Conservation (phyloP, 768 basidiomycete genomes). For the Russula sp. region DNA sequence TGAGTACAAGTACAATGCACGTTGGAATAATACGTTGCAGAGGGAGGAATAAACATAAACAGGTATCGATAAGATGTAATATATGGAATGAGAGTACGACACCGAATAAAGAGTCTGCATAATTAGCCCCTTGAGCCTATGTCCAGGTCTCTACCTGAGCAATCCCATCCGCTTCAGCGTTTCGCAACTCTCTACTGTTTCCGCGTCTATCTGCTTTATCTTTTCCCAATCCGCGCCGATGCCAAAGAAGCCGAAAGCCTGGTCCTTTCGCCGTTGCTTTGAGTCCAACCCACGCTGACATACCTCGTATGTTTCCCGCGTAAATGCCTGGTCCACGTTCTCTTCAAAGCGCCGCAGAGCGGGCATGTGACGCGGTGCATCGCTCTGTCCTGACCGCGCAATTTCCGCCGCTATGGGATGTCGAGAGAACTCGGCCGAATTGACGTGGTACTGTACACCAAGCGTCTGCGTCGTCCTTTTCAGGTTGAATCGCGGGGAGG, state of each 20-base stretch:
- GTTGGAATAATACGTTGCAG: background rate
- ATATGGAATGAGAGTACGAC: background rate
- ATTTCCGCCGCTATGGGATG: constrained; percentile 79
- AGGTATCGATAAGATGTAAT: constrained; percentile 14
- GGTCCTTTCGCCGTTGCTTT: constrained; percentile 68
- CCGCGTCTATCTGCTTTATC: constrained; percentile 66
- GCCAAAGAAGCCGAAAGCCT: constrained; percentile 84
- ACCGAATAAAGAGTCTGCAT: constrained; percentile 15
- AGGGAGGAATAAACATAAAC: constrained; percentile 12
- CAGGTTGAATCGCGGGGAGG: constrained; percentile 58
- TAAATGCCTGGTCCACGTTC: constrained; percentile 71
- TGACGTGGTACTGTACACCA: constrained; percentile 82
- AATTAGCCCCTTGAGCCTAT: background rate
- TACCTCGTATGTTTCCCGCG: constrained; percentile 61
- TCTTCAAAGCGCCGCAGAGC: constrained; percentile 67
- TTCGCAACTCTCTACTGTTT: constrained; percentile 75
- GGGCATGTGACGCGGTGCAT: constrained; percentile 28
- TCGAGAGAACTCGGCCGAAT: constrained; percentile 66
- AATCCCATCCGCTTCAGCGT: constrained; percentile 64
- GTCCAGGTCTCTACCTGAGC: constrained; percentile 39
- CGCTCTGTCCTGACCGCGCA: constrained; percentile 41
- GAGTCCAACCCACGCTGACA: constrained; percentile 70
- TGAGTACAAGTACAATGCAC: background rate
- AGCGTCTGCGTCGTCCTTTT: constrained; percentile 67
- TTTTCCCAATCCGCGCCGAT: constrained; percentile 92